Conservation (phyloP, 495 filamentous ascomycete genomes). For the Podospora pseudocomata region DNA sequence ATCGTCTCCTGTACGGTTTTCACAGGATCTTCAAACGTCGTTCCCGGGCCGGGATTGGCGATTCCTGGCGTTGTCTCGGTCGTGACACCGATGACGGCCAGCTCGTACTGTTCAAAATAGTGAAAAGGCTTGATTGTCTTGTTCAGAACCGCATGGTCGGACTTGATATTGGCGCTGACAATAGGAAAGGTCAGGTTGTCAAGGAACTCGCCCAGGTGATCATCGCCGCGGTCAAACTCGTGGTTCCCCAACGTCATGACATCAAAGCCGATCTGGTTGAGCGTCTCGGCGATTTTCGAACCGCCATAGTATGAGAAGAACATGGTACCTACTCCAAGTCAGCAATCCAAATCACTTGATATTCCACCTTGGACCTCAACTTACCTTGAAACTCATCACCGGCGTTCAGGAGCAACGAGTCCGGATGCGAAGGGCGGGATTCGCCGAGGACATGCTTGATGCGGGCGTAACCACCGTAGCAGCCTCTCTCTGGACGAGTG, state of each 20-base stretch:
- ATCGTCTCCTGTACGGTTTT: conserved; percentile 51
- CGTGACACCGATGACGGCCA: conserved; percentile 57
- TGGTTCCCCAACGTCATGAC: conserved; percentile 61
- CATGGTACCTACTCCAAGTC: conserved; percentile 41
- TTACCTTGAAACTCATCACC: conserved; percentile 55
- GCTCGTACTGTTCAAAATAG: conserved; percentile 50
- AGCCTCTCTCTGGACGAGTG: conserved; percentile 45
- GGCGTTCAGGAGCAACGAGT: conserved; percentile 53
- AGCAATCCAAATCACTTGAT: too few relatives aligned
- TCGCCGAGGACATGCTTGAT: conserved; percentile 50
- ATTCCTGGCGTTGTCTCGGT: conserved; percentile 52
- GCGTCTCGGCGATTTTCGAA: conserved; percentile 59
- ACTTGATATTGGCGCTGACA: conserved; percentile 52
- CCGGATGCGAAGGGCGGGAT: conserved; percentile 47
- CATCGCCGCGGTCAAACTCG: conserved; percentile 54
- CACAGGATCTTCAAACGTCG: conserved; percentile 48
- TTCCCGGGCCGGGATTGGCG: conserved; percentile 48
- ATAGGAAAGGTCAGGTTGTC: conserved; percentile 58
- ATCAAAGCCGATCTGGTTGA: conserved; percentile 57
- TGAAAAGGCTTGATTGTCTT: conserved; percentile 54
- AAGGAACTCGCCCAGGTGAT: conserved; percentile 49
- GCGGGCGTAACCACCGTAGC: conserved; percentile 57
- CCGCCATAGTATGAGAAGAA: conserved; percentile 57
- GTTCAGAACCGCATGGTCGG: conserved; percentile 48
- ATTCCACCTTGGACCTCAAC: too few relatives aligned